Evolutionary conservation across 495 filamentous ascomycete species (phyloP), one percentile per base, ranked within the genome.

Genomic region (Chaetomidium leptoderma): DNA sequence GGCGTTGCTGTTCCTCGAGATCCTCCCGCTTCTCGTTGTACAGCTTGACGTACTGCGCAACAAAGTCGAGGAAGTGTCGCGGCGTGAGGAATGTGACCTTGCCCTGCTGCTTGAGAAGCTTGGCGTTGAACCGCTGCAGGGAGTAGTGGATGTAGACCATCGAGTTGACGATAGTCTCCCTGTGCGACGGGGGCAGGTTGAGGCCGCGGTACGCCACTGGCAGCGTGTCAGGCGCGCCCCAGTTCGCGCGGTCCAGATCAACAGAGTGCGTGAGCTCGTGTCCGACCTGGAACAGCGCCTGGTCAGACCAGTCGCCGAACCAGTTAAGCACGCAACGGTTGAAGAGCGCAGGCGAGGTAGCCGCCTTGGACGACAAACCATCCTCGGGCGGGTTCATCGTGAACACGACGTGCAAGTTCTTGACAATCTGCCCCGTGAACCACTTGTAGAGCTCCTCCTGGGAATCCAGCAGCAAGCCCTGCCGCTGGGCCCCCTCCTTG

Each of bases 351-450:
- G 93, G 93, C 78, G 90, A 95, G 14, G 95, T 99, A 17, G 93
- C 93, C 51, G 93, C 95, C 74, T 95, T 97, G 6, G 91, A 96
- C 11, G 88, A 91, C 40, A 99, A 74, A 1, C 92, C 93, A 59
- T 92, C 95, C 69, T 96, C 88, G 5, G 93, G 93, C n/a, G 93
- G 93, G 71, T 99, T 99, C 93, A 99, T 99, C 2, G 93, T 99
- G 67, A 99, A 97, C 36, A 99, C 93, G 55, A 99, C 95, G 67
- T 99, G 93, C 39, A 99, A 74, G 67, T 99, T 99, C 81, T 95
- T 96, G 70, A 97, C 88, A 61, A 99, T 97, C 73, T 99, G 93
- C 58, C 95, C 88, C 0, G 95, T 99, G 76, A 99, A 99, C 93
- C 93, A 99, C 73, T 96, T 97, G 79, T 99, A 97, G 2, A 97